Evolutionary conservation across 2,329 filamentous ascomycete genomes (phyloP).

Genomic region (Meredithiella fracta): DNA sequence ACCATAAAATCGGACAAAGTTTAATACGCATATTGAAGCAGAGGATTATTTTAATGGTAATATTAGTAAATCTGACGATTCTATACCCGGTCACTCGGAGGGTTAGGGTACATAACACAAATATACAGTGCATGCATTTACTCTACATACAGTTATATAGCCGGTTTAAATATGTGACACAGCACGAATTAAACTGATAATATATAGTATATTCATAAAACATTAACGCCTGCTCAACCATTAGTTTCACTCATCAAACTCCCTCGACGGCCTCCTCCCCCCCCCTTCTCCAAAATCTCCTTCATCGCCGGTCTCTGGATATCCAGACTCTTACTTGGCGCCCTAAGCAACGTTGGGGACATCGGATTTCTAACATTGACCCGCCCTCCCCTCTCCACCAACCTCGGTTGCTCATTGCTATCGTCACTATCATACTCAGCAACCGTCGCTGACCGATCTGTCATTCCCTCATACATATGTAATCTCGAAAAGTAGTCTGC

Average conservation of each 20-base stretch:
- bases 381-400: slow-evolving; percentile 34
- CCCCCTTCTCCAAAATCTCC: slow-evolving; percentile 20
- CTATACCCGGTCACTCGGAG: too few relatives aligned
- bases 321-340: slow-evolving; percentile 41
- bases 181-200: background rate
- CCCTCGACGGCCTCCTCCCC: too few relatives aligned
- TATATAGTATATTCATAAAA: slow-evolving; percentile 2
- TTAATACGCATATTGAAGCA: too few relatives aligned
- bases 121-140: background rate
- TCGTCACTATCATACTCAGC: slow-evolving; percentile 21
- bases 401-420: slow-evolving; percentile 25
- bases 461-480: slow-evolving; percentile 50
- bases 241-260: too few relatives aligned
- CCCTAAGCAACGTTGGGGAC: slow-evolving; percentile 35
- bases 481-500: slow-evolving; percentile 79
- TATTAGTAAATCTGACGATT: too few relatives aligned
- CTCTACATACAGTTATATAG: background rate
- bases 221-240: too few relatives aligned
- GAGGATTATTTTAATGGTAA: too few relatives aligned
- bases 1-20: too few relatives aligned
- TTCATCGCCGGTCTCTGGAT: slow-evolving; percentile 29
- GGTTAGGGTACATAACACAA: slow-evolving; percentile 1
- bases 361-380: slow-evolving; percentile 42
- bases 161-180: background rate
- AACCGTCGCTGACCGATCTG: slow-evolving; percentile 19